Evolutionary conservation across 768 basidiomycete species (phyloP), one percentile per base, ranked within the genome.

Genomic region (Mycena haematopus): DNA sequence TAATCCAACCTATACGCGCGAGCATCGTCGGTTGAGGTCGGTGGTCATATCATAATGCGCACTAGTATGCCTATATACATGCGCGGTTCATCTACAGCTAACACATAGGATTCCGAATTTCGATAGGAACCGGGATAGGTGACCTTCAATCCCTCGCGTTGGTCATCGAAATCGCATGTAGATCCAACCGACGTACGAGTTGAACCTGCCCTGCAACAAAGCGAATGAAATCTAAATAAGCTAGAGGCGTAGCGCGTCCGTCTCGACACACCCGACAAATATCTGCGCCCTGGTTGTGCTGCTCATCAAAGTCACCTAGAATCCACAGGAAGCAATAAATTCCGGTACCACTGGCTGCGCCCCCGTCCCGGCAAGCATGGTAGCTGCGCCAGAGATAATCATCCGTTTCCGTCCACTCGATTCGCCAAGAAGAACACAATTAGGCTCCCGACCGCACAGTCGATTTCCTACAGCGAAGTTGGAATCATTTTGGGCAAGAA

Each of bases 101-200:
- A 13, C 11, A 24, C 11, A 40, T 4, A 19, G 14, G 22, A 45
- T n/a, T n/a, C n/a, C n/a, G n/a, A n/a, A n/a, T n/a, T 77, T 60
- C 78, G 78, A 58, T 78, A 78, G 2, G n/a, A n/a, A 78, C 76
- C 9, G 78, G 77, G 21, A 79, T 77, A 5, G 77, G 76, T 0
- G 78, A 79, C 13, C 58, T 59, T 29, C 11, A 36, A 36, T 13
- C 21, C 17, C 14, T 22, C 10, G 7, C 10, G 10, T 21, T 52
- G 2, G 44, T 21, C 14, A 22, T 21, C 31, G 6, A 44, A 31
- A 33, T 24, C 29, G 10, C 5, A 38, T 7, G 15, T 3, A 33
- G 46, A 52, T 15, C 51, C 49, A 51, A 33, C 24, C 25, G n/a
- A 45, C 58, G 7, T 36, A 59, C 58, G 77, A 76, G 65, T 78